Conservation (phyloP, 129 eudicot species). For the sunflower (Helianthus annuus) region HanXRQr2.0-SUNRISE NC_035434.2:123570497-123570996, state of each 20-base stretch:
- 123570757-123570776: background rate
- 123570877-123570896: background rate
- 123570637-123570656: too few relatives aligned
- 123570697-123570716: too few relatives aligned
- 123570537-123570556: too few relatives aligned
- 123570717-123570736: too few relatives aligned
- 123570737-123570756: background rate
- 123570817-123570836: background rate
- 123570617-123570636: too few relatives aligned
- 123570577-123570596: too few relatives aligned
- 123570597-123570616: too few relatives aligned
- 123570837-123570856: background rate
- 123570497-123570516: too few relatives aligned
- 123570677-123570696: too few relatives aligned
- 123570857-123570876: background rate
- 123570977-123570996: constrained; percentile 77
- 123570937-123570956: constrained; percentile 52
- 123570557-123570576: too few relatives aligned
- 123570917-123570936: constrained; percentile 76
- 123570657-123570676: too few relatives aligned
- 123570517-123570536: too few relatives aligned
- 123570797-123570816: background rate
- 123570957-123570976: constrained; percentile 73
- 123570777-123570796: background rate
- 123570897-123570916: constrained; percentile 23